These are phyloP conservation scores for Boletellus ananas DNA, from an alignment of 768 basidiomycete species.

Conservation along the genomic window DNA sequence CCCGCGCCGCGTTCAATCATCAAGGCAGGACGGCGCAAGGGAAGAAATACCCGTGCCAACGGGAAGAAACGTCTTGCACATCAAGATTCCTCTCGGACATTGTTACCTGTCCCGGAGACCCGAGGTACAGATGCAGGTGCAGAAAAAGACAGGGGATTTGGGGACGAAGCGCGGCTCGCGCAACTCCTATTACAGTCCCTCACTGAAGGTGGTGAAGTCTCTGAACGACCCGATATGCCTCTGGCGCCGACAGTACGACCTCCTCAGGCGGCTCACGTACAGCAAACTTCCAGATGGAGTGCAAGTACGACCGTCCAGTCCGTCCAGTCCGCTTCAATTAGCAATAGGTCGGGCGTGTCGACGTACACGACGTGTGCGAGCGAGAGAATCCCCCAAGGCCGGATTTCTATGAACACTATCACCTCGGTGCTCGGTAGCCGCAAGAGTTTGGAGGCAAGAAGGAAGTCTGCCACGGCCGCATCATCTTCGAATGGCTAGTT, in stretches of 20 bases:
- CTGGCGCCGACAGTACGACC: conserved; percentile 7
- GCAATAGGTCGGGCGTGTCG: conserved; percentile 25
- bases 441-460: conserved; percentile 27
- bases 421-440: conserved; percentile 23
- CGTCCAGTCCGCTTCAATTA: conserved; percentile 22
- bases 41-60: conserved; percentile 11
- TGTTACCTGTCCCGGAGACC: conserved; percentile 22
- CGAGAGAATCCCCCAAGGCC: conserved; percentile 21
- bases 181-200: conserved; percentile 32
- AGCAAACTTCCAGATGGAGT: conserved; percentile 28
- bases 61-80: conserved; percentile 22
- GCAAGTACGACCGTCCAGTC: conserved; percentile 30
- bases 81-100: conserved; percentile 26
- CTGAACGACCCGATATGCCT: neutral
- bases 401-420: conserved; percentile 27
- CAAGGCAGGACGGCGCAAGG: conserved; percentile 22
- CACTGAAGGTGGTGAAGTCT: conserved; percentile 7
- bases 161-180: conserved; percentile 28
- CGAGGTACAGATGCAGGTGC: conserved; percentile 15
- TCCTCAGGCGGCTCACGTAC: conserved; percentile 19
- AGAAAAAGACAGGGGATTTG: conserved; percentile 19
- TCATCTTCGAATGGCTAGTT: conserved; percentile 25
- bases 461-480: conserved; percentile 24
- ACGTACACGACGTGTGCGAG: conserved; percentile 29
- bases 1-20: conserved; percentile 30